phyloP scores from a whole-genome alignment of 495 filamentous ascomycete species.

The Neurospora sublineolata region DNA sequence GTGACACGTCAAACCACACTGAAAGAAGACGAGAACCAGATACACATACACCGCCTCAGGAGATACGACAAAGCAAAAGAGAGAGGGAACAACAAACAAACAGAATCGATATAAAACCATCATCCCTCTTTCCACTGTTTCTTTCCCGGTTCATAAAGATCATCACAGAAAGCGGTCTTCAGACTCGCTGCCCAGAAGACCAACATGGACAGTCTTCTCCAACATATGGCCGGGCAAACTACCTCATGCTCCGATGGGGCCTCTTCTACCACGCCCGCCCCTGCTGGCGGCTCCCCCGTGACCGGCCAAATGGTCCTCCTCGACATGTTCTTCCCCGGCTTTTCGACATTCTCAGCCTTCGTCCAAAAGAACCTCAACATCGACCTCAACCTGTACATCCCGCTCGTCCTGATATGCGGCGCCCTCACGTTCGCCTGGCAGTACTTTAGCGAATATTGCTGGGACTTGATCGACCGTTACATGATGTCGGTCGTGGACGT shows the following conservation, averaged over 20 bases:
- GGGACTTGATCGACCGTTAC: slow-evolving; percentile 28
- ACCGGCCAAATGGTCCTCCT: slow-evolving; percentile 37
- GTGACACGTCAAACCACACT: background rate
- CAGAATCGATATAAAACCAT: background rate
- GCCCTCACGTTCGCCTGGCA: slow-evolving; percentile 38
- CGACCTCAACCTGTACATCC: slow-evolving; percentile 62
- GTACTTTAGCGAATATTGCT: slow-evolving; percentile 38
- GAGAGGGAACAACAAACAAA: background rate
- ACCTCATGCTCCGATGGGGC: background rate
- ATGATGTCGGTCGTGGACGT: slow-evolving; percentile 53
- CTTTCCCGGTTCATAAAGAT: background rate
- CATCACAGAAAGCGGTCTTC: background rate
- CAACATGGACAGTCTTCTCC: background rate
- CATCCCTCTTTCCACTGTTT: background rate
- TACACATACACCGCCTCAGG: background rate
- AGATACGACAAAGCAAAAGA: background rate
- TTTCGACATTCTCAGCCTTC: slow-evolving; percentile 49
- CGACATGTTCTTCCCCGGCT: slow-evolving; percentile 65
- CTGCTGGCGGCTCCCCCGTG: background rate
- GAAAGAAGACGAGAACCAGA: background rate
- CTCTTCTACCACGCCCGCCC: background rate
- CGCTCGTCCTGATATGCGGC: slow-evolving; percentile 42
- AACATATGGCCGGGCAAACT: background rate
- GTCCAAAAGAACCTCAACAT: slow-evolving; percentile 51
- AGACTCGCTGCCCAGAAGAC: background rate